Base-by-base conservation (phyloP, 148 eudicot species). In the Pouteria glomerata region DNA sequence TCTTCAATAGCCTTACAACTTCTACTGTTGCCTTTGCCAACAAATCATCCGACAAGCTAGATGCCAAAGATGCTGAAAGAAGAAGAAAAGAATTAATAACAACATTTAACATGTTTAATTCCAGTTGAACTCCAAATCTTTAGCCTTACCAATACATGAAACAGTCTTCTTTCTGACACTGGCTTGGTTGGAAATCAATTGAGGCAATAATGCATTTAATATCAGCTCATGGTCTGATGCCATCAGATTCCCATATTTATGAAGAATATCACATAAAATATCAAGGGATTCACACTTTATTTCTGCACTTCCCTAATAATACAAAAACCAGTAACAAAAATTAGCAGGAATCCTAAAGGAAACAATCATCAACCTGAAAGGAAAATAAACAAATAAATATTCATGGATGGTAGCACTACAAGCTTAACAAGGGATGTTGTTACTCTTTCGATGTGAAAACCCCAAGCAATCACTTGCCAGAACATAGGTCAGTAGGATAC, bases 31-130 rank as follows among this genome's bases (percentile, higher is more conserved):
- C 90, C 83, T 92, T 96, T 27, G 97, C 91, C 84, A 96, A 80
- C 82, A 96, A 76, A 72, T 96, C 99, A 90, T 96, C 99, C 19
- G 96, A 90, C 84, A 96, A 82, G 87, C 99, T 92, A 75, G 97
- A 88, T 67, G 97, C 89, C 73, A 96, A 89, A 66, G 97, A 90
- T 66, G 97, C 99, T 96, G 87, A 71, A 81, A 24, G 48, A 74
- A 75, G 68, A 55, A 66, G 12, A 57, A 51, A 76, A 55, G 29
- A 7, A 18, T 37, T 56, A 44, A 8, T 30, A 31, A 65, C 45
- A 70, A n/a, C 13, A 34, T 55, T 11, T 13, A 56, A 18, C 33
- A 68, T 3, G 41, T 29, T 29, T 21, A 44, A 12, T 52, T 45
- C 5, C 39, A 61, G 23, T 61, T 5, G 31, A 7, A 24, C 35